A percentile compares a stretch with the other conserved stretches of the same genome.
Conservation (phyloP, 495 filamentous ascomycete species). For the Talaromyces liani region DNA sequence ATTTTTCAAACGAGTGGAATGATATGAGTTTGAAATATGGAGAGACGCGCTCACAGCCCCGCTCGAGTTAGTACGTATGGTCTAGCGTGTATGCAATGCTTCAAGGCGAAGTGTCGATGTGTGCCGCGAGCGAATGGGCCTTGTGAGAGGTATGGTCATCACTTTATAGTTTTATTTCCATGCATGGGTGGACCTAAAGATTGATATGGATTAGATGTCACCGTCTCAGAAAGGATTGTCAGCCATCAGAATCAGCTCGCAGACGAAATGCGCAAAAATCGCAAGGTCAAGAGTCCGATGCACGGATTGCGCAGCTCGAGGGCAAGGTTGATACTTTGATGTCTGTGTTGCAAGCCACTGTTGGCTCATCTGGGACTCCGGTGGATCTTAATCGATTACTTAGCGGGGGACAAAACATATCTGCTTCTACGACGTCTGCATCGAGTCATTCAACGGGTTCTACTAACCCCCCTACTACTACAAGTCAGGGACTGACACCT, state of each 20-base stretch:
- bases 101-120: constrained; percentile 26
- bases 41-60: not conserved
- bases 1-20: not conserved
- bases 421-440: not conserved
- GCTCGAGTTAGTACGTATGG: constrained; percentile 16
- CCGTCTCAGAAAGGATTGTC: constrained; percentile 33
- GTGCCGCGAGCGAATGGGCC: constrained; percentile 13
- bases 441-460: not conserved
- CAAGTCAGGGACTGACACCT: not conserved
- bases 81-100: constrained; percentile 22
- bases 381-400: not conserved
- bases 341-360: constrained; percentile 16
- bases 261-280: constrained; percentile 19
- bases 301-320: constrained; percentile 40
- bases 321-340: constrained; percentile 23
- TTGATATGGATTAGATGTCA: constrained; percentile 31
- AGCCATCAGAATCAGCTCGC: constrained; percentile 24
- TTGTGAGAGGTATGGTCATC: constrained; percentile 17
- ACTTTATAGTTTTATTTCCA: too few species aligned
- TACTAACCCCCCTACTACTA: not conserved
- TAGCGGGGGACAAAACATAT: not conserved
- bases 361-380: constrained; percentile 6
- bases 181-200: not conserved
- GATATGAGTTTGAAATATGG: not conserved
- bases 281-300: constrained; percentile 25